Conservation (phyloP, 1,284 basidiomycete species). For the Cystobasidiaceae sp. region DNA sequence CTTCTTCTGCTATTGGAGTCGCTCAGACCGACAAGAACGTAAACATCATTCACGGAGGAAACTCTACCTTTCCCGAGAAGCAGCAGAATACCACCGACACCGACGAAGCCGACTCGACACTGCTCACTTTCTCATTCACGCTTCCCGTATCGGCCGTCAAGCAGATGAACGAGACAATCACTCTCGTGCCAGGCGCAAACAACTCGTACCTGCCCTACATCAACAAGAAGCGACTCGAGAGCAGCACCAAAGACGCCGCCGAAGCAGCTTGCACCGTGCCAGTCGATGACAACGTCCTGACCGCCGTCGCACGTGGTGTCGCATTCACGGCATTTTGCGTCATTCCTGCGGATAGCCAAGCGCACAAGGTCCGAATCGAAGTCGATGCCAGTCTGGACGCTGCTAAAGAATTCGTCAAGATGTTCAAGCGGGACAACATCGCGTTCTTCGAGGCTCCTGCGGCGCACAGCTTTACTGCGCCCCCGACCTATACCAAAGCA, state of each 20-base stretch:
- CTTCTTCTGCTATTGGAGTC: not conserved
- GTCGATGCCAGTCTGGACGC: constrained; percentile 1
- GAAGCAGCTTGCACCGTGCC: constrained; percentile 13
- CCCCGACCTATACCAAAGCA: not conserved
- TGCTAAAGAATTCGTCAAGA: not conserved
- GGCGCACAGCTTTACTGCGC: not conserved
- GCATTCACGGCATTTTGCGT: not conserved
- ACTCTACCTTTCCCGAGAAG: not conserved
- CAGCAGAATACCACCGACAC: not conserved
- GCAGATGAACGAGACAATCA: constrained; percentile 4
- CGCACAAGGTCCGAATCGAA: not conserved
- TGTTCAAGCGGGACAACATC: constrained; percentile 9
- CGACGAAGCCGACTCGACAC: not conserved
- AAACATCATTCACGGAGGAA: constrained; percentile 19
- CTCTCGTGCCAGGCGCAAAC: constrained; percentile 7
- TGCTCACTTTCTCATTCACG: constrained; percentile 17
- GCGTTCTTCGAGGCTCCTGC: constrained; percentile 24
- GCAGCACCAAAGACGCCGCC: not conserved
- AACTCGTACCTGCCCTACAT: constrained; percentile 16
- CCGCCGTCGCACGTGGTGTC: constrained; percentile 1
- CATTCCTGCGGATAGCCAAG: not conserved
- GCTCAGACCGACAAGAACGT: constrained; percentile 15
- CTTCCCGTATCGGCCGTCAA: constrained; percentile 2
- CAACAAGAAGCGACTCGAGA: constrained; percentile 2
- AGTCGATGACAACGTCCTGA: constrained; percentile 5